Percentiles rank a stretch among this genome's conserved stretches.
Conservation (phyloP, 805 yeast genomes). For the Candida coquimbonensis region DNA sequence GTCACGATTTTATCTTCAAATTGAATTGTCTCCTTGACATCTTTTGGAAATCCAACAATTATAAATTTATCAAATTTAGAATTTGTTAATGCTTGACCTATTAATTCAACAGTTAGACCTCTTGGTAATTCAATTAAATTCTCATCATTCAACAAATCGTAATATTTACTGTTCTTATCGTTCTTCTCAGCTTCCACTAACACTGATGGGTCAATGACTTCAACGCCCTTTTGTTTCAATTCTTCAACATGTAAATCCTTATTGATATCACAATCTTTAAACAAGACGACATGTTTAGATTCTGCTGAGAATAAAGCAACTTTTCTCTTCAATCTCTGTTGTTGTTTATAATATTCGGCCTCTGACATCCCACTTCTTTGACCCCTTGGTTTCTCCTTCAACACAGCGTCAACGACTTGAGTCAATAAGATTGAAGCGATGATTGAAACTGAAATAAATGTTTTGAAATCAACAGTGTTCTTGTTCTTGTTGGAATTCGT, state of each 20-base stretch:
- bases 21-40: slow-evolving; percentile 58
- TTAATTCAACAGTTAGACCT: slow-evolving; percentile 28
- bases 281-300: slow-evolving; percentile 35
- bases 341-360: slow-evolving; percentile 35
- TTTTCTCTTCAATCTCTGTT: slow-evolving; percentile 46
- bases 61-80: slow-evolving; percentile 31
- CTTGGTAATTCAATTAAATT: slow-evolving; percentile 25
- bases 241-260: slow-evolving; percentile 13
- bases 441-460: slow-evolving; percentile 35
- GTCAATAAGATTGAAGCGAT: slow-evolving; percentile 39
- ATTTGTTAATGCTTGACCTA: slow-evolving; percentile 25
- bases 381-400: slow-evolving; percentile 26
- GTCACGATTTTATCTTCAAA: slow-evolving; percentile 66
- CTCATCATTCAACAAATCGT: slow-evolving; percentile 40
- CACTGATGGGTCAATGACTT: slow-evolving; percentile 43
- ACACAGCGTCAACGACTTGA: slow-evolving; percentile 30
- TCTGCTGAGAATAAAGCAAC: slow-evolving; percentile 35
- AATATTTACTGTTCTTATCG: slow-evolving; percentile 39
- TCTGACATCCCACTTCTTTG: slow-evolving; percentile 23
- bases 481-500: background rate
- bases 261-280: slow-evolving; percentile 19
- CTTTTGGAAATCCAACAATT: slow-evolving; percentile 52
- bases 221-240: slow-evolving; percentile 11
- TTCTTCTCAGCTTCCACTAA: slow-evolving; percentile 40
- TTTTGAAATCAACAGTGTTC: slow-evolving; percentile 29